Conservation (phyloP, 345 rosid genomes). For the Carallia brachiata region DNA sequence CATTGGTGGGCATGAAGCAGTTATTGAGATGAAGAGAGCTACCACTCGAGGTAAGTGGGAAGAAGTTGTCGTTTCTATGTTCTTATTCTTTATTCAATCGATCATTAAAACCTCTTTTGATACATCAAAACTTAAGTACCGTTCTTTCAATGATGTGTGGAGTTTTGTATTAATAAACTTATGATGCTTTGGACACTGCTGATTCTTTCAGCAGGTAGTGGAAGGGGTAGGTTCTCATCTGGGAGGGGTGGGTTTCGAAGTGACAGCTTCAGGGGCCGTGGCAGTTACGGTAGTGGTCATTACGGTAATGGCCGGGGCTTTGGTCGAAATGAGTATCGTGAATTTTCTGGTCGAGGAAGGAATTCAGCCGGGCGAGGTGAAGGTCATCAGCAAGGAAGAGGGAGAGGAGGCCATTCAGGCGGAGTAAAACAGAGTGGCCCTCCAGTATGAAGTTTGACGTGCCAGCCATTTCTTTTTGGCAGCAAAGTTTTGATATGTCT, state of each 20-base stretch:
- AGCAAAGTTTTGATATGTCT: conserved; percentile 8
- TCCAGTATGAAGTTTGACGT: conserved; percentile 7
- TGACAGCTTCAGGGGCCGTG: conserved; percentile 26
- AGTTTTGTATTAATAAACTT: background rate
- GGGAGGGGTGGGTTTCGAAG: conserved; percentile 21
- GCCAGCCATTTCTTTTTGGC: conserved; percentile 4
- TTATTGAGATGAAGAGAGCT: conserved; percentile 21
- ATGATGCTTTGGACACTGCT: background rate
- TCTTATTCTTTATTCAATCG: background rate
- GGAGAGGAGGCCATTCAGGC: conserved; percentile 32
- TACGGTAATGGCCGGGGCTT: conserved; percentile 17
- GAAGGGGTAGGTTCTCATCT: conserved; percentile 24
- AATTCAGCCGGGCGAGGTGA: conserved; percentile 21
- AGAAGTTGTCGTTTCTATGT: background rate
- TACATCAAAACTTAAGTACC: too few species aligned
- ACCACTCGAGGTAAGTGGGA: conserved; percentile 17
- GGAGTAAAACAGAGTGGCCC: background rate
- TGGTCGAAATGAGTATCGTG: conserved; percentile 20
- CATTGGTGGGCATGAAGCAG: conserved; percentile 14
- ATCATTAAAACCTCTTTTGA: background rate
- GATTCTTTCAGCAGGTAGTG: conserved; percentile 20
- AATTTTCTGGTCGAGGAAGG: conserved; percentile 22
- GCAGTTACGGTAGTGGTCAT: conserved; percentile 12
- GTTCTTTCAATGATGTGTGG: background rate
- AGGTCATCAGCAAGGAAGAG: conserved; percentile 36